Evolutionary conservation across 441 rosid genomes (phyloP), one percentile per base, ranked within the genome.

Genomic region (Gossypium lobatum): DNA sequence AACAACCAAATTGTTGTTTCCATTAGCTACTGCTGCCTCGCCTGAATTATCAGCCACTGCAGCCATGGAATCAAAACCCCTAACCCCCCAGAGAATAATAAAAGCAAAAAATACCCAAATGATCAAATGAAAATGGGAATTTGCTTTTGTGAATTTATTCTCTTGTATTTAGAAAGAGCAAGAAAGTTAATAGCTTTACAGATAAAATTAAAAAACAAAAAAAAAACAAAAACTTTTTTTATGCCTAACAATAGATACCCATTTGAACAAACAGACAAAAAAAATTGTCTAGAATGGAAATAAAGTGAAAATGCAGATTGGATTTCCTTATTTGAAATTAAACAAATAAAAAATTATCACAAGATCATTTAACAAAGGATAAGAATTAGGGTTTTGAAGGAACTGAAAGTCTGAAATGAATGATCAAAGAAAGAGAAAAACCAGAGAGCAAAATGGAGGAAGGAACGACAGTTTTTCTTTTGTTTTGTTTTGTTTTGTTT

Each of bases 41-140:
- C 74, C 83, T 39, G 83, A 64, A 34, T 78, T 81, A 78, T 88
- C 91, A 85, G 88, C 84, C 75, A 88, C 88, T 72, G 89, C 86
- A 82, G 92, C 95, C 95, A 89, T 89, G 65, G 75, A 66, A 80
- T 78, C 80, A 84, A 74, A 68, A 74, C 64, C 62, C 68, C 26
- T 14, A 60, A 77, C 48, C 20, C 54, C 50, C 7, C n/a, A 39
- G 45, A 80, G 66, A 72, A 39, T 6, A n/a, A 10, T 45, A 23
- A 48, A 58, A 31, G 37, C 37, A 31, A 34, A 64, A 73, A 26
- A 76, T 21, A 18, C 2, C 23, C 10, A 60, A n/a, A 23, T 61
- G 77, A 58, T 59, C 60, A 62, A 63, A 71, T 57, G 65, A 48
- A 45, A 31, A n/a, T 25, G 50, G 42, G 61, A 52, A 50, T 74